Evolutionary conservation across 352 stramenopile species (phyloP).

Genomic region (Globisporangium perplexum): DNA sequence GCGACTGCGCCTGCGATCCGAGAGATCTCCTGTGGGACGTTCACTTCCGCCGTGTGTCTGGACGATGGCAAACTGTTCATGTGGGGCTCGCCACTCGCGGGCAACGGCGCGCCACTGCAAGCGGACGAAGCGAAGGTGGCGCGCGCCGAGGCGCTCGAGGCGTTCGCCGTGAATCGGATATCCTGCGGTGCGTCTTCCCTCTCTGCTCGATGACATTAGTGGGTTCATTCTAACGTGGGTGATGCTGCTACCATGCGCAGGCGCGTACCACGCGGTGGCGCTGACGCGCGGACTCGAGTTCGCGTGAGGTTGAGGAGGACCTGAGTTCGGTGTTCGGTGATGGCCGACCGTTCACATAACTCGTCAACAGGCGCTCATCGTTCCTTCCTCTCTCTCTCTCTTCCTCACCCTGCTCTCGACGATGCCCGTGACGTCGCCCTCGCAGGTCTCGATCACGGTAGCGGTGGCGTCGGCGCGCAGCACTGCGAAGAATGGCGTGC

Average conservation of each 20-base stretch:
- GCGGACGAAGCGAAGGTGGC: conserved; percentile 46
- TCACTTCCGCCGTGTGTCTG: conserved; percentile 50
- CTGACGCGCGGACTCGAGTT: conserved; percentile 48
- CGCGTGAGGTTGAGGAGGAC: conserved; percentile 14
- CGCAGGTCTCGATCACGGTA: conserved; percentile 5
- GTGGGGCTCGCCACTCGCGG: conserved; percentile 68
- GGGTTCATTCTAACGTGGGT: too few species aligned
- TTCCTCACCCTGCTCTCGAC: neutral
- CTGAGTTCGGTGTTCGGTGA: too few species aligned
- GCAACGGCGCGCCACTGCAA: conserved; percentile 53
- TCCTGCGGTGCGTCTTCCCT: conserved; percentile 44
- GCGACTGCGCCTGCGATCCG: conserved; percentile 16
- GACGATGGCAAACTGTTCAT: conserved; percentile 53
- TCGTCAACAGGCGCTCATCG: too few species aligned
- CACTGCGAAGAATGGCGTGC: conserved; percentile 1
- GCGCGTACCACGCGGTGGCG: conserved; percentile 59
- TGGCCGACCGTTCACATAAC: too few species aligned
- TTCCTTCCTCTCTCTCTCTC: too few species aligned
- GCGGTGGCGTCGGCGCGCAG: neutral
- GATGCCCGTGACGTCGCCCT: neutral
- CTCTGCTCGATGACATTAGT: too few species aligned
- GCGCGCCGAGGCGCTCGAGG: conserved; percentile 27
- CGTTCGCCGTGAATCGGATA: conserved; percentile 50
- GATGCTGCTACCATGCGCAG: conserved; percentile 15
- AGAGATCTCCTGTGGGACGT: conserved; percentile 52